Evolutionary conservation across 192 early-diverging fungal species (phyloP).

Genomic region (Gamsiella multidivaricata): DNA sequence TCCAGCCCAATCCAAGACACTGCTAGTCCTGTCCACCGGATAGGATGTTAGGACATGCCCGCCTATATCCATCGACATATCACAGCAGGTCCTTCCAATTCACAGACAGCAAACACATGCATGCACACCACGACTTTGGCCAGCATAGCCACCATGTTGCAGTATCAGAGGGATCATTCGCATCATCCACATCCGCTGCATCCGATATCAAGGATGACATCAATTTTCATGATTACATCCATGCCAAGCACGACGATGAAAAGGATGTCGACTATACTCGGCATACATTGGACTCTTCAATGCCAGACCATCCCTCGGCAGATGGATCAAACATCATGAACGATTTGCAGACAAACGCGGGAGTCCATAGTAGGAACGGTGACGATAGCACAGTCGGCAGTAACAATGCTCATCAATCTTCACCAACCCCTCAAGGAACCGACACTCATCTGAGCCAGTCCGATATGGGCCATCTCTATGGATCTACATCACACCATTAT

Average conservation of each 20-base stretch:
- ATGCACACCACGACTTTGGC: not conserved
- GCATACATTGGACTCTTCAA: constrained; percentile 6
- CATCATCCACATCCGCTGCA: not conserved
- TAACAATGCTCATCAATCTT: not conserved
- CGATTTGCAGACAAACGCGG: not conserved
- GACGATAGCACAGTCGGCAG: not conserved
- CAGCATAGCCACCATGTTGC: constrained; percentile 10
- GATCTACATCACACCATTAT: constrained; percentile 16
- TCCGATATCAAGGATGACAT: constrained; percentile 28
- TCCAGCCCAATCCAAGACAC: not conserved
- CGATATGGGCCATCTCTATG: constrained; percentile 10
- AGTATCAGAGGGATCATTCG: not conserved
- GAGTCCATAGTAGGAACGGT: too few species aligned
- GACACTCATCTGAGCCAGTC: not conserved
- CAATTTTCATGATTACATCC: constrained; percentile 50
- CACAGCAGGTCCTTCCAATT: not conserved
- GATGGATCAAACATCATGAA: not conserved
- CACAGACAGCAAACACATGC: not conserved
- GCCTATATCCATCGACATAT: not conserved
- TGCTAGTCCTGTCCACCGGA: not conserved
- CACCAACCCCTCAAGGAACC: not conserved
- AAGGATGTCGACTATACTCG: constrained; percentile 17
- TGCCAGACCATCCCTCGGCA: not conserved
- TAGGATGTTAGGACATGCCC: constrained; percentile 18
- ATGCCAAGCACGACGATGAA: constrained; percentile 44